Percentiles rank a stretch among this genome's conserved stretches.
Conservation (phyloP, 306 rosid species). For the Casuarina equisetifolia region DNA sequence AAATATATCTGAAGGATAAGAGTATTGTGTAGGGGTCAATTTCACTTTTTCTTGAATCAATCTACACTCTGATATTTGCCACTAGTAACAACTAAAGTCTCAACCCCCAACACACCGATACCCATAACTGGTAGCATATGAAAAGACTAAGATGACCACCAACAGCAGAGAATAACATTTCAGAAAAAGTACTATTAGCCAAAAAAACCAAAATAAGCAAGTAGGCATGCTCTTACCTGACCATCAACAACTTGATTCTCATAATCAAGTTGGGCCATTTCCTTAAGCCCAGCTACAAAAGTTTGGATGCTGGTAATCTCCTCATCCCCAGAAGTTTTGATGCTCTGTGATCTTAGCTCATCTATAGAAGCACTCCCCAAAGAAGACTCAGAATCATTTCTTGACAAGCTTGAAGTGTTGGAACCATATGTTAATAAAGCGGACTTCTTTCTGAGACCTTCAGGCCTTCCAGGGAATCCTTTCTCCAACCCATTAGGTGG, state of each 20-base stretch:
- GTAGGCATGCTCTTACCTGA: constrained; percentile 54
- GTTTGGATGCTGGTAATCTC: constrained; percentile 82
- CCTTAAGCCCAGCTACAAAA: constrained; percentile 86
- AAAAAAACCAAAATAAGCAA: not conserved
- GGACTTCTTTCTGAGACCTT: constrained; percentile 54
- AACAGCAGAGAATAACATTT: not conserved
- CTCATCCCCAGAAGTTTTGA: constrained; percentile 57
- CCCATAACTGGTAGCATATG: not conserved
- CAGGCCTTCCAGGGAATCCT: constrained; percentile 87
- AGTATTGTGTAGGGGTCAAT: not conserved
- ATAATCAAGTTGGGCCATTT: constrained; percentile 80
- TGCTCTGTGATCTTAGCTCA: constrained; percentile 46
- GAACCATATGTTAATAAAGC: constrained; percentile 49
- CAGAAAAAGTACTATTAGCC: constrained; percentile 6
- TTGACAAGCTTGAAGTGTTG: constrained; percentile 38
- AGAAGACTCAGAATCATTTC: constrained; percentile 83
- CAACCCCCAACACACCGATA: no score
- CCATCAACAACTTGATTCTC: constrained; percentile 66
- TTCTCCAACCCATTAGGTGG: constrained; percentile 65
- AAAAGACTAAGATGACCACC: not conserved
- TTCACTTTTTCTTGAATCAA: constrained; percentile 3
- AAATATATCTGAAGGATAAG: not conserved
- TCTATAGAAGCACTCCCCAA: constrained; percentile 63
- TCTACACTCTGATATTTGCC: not conserved
- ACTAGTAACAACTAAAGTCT: not conserved